phyloP scores from a whole-genome alignment of 352 stramenopile species.

The Phytophthora cactorum region DNA sequence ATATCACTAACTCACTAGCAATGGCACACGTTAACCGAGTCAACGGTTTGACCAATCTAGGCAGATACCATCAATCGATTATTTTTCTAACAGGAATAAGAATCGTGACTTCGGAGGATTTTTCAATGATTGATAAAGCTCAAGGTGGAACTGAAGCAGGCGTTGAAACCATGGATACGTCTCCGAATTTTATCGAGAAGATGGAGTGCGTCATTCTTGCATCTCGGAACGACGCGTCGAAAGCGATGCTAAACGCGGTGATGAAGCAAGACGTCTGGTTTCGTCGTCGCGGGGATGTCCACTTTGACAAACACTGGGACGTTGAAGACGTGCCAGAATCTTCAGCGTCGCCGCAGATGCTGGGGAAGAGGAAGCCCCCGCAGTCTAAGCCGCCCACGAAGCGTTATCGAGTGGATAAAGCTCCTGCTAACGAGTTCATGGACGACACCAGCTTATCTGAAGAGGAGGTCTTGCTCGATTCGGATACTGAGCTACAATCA shows the following conservation, averaged over 20 bases:
- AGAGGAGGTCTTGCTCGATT: not conserved
- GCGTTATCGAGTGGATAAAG: not conserved
- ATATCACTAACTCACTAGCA: constrained; percentile 45
- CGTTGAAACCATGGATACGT: constrained; percentile 14
- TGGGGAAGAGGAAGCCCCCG: not conserved
- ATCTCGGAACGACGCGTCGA: constrained; percentile 3
- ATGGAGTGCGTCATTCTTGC: constrained; percentile 20
- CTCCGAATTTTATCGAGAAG: constrained; percentile 10
- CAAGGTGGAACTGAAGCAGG: not conserved
- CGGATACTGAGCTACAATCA: not conserved
- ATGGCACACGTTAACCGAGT: not conserved
- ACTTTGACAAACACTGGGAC: not conserved
- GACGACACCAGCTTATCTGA: not conserved
- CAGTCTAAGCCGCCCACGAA: not conserved
- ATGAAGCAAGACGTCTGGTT: constrained; percentile 18
- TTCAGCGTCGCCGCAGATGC: not conserved
- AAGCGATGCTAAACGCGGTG: constrained; percentile 4
- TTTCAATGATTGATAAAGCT: constrained; percentile 8
- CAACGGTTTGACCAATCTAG: not conserved
- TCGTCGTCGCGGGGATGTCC: not conserved
- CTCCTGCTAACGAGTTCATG: not conserved
- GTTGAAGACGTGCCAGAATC: not conserved
- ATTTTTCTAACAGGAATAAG: not conserved
- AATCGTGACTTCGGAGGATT: not conserved
- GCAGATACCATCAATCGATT: not conserved